phyloP scores from a whole-genome alignment of 2,329 filamentous ascomycete species.

The Penicillium brevicompactum region DNA sequence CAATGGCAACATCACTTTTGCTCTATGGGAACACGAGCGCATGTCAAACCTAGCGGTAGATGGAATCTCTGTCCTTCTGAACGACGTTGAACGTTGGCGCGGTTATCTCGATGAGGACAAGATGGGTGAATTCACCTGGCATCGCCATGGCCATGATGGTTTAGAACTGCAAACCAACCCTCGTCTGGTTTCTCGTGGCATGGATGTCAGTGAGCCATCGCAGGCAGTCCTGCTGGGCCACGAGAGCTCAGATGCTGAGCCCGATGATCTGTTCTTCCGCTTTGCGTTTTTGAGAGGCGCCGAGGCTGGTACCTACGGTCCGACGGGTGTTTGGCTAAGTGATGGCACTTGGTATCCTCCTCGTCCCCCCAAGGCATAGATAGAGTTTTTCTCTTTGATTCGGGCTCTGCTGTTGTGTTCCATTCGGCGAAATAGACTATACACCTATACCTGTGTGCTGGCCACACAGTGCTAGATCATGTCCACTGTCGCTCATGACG shows the following conservation, averaged over 20 bases:
- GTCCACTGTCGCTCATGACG: slow-evolving; percentile 8
- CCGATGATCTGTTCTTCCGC: slow-evolving; percentile 49
- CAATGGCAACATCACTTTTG: slow-evolving; percentile 50
- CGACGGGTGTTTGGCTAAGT: slow-evolving; percentile 42
- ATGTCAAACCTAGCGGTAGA: slow-evolving; percentile 50
- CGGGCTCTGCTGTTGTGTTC: not conserved
- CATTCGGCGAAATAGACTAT: slow-evolving; percentile 14
- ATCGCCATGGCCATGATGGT: slow-evolving; percentile 43
- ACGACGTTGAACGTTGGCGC: slow-evolving; percentile 64
- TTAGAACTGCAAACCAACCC: slow-evolving; percentile 35
- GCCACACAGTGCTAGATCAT: slow-evolving; percentile 17
- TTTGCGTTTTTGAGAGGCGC: slow-evolving; percentile 50
- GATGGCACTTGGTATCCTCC: slow-evolving; percentile 41
- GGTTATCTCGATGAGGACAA: slow-evolving; percentile 56
- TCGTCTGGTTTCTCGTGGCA: slow-evolving; percentile 24
- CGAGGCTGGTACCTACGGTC: slow-evolving; percentile 42
- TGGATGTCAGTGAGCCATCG: slow-evolving; percentile 13
- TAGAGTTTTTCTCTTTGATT: not conserved
- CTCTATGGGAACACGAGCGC: slow-evolving; percentile 43
- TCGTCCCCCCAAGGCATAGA: slow-evolving; percentile 27
- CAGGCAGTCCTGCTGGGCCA: slow-evolving; percentile 15
- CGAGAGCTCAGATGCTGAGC: slow-evolving; percentile 31
- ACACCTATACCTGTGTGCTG: slow-evolving; percentile 20
- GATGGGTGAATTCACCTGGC: slow-evolving; percentile 55
- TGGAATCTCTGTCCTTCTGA: slow-evolving; percentile 62